Base-by-base conservation (phyloP, 2,329 filamentous ascomycete species). In the Tolypocladium ophioglossoides region DNA sequence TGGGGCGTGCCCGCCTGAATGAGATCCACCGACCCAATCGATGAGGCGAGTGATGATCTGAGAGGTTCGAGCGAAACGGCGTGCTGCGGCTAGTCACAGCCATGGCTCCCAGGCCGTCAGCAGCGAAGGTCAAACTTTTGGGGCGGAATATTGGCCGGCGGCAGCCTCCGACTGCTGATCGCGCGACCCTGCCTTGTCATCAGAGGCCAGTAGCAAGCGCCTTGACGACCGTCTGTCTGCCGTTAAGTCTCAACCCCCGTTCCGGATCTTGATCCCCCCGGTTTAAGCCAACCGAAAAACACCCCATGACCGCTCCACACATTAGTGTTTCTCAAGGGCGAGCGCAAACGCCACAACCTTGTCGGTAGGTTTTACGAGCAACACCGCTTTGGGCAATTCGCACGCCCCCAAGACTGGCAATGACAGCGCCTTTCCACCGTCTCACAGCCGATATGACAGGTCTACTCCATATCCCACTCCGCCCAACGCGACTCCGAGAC, bases 401-500 rank as follows among this genome's bases (percentile, higher is more conserved):
- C 52, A 44, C 52, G 38, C 52, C 32, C 46, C 44, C 55, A 30
- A 30, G 22, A 24, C 53, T 53, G 47, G 58, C 52, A 62, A 59
- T 62, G 61, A 57, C 60, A 60, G 56, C 59, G 57, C 57, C 44
- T 56, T 52, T 53, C 52, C 51, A 50, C 54, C 60, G 65, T 66
- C 61, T 67, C 61, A 66, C 61, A 63, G 58, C 56, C 58, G 61
- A 70, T 68, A 63, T 69, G 67, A 70, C 67, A 70, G 60, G 67
- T 70, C 67, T 68, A 54, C 62, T 64, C 59, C 58, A 54, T 50
- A 53, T 32, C 54, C 58, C 47, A 59, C 57, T 58, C 55, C 57
- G 57, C 54, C 59, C 58, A 56, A 53, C 24, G 47, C 51, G 50
- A 38, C 32, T 44, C 62, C 55, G 55, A 64, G 54, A 61, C 41